These are phyloP conservation scores for Aspergillus bertholletiae DNA, from an alignment of 495 filamentous ascomycete genomes.

Conservation along the genomic window DNA sequence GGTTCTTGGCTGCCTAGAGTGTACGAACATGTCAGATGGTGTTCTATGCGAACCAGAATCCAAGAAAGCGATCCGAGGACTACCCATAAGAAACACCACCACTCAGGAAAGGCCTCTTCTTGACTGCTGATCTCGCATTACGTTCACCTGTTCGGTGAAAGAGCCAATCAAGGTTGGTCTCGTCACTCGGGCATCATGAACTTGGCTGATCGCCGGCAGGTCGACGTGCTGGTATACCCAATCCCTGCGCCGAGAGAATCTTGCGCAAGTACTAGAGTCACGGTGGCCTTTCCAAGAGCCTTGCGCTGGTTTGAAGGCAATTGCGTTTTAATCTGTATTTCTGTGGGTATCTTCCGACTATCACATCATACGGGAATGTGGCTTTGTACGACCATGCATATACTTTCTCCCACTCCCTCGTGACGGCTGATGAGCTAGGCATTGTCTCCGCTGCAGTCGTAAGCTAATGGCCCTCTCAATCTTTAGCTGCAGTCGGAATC, in stretches of 20 bases:
- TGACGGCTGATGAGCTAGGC: not conserved
- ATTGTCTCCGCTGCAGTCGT: not conserved
- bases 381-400: not conserved
- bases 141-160: not conserved
- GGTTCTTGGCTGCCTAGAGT: not conserved
- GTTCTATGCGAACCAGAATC: not conserved
- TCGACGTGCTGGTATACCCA: not conserved
- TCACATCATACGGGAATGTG: not conserved
- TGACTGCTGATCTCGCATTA: not conserved
- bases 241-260: not conserved
- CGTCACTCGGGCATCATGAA: not conserved
- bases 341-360: not conserved
- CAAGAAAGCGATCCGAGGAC: not conserved
- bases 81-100: not conserved
- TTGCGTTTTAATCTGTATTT: not conserved
- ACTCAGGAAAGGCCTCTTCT: not conserved
- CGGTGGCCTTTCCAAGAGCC: not conserved
- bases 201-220: not conserved
- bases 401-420: not conserved
- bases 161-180: not conserved
- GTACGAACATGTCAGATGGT: not conserved
- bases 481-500: not conserved
- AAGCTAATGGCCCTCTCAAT: too few relatives aligned
- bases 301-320: not conserved
- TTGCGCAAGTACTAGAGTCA: not conserved